Percentiles rank a stretch among this genome's conserved stretches.
phyloP scores from a whole-genome alignment of 495 filamentous ascomycete species.

The Neurospora sp. region DNA sequence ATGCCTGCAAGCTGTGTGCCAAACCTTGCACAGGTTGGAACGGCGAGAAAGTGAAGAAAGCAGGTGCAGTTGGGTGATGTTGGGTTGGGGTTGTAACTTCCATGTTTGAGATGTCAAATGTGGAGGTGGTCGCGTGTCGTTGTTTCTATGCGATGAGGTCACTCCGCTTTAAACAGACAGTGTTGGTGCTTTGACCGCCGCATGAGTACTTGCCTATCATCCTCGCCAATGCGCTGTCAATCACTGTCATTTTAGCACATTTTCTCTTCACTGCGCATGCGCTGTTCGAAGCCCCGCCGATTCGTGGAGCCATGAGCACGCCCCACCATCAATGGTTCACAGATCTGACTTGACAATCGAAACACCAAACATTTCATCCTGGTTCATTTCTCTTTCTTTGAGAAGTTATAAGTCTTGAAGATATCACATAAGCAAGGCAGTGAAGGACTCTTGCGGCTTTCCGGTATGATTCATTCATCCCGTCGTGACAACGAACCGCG shows the following conservation, averaged over 20 bases:
- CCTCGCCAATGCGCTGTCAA: not conserved
- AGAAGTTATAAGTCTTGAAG: not conserved
- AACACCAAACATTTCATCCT: not conserved
- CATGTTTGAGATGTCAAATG: not conserved
- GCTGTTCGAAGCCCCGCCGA: not conserved
- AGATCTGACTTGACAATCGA: not conserved
- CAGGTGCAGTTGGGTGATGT: not conserved
- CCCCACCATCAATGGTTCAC: not conserved
- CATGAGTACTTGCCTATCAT: not conserved
- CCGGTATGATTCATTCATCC: not conserved
- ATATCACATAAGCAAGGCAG: not conserved
- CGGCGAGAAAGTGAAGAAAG: not conserved
- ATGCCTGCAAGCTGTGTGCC: not conserved
- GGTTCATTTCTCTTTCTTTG: not conserved
- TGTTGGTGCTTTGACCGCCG: not conserved
- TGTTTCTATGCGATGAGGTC: not conserved
- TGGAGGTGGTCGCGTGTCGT: not conserved
- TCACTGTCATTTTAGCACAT: not conserved
- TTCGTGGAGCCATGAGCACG: not conserved
- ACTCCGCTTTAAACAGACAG: not conserved
- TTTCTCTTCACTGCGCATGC: not conserved
- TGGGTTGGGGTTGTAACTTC: not conserved
- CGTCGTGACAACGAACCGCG: not conserved
- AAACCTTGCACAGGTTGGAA: not conserved
- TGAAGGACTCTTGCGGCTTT: not conserved